Conservation (phyloP, 805 yeast genomes). For the Schwanniomyces vanrijiae region DNA sequence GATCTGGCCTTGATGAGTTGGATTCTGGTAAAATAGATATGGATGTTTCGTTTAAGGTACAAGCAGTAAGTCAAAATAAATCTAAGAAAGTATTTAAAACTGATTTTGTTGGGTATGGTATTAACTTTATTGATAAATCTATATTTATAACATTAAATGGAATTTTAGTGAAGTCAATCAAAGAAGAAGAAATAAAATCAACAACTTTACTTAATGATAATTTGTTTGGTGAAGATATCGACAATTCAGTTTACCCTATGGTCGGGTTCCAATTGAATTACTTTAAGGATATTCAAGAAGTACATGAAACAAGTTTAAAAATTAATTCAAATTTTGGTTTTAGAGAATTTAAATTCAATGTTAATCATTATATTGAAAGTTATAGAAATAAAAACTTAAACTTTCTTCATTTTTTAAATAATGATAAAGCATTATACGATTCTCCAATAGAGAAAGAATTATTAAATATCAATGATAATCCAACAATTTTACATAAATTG, state of each 20-base stretch:
- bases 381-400: slow-evolving; percentile 38
- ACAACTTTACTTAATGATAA: slow-evolving; percentile 15
- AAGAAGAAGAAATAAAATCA: slow-evolving; percentile 23
- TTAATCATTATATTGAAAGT: slow-evolving; percentile 49
- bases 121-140: slow-evolving; percentile 61
- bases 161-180: slow-evolving; percentile 33
- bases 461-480: slow-evolving; percentile 25
- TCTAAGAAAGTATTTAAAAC: slow-evolving; percentile 14
- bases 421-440: slow-evolving; percentile 8
- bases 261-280: slow-evolving; percentile 32
- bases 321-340: slow-evolving; percentile 57
- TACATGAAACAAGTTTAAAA: slow-evolving; percentile 16
- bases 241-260: slow-evolving; percentile 34
- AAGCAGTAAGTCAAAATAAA: slow-evolving; percentile 11
- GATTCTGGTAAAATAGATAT: slow-evolving; percentile 35
- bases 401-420: slow-evolving; percentile 20
- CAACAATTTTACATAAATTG: slow-evolving; percentile 26
- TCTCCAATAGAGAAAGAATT: slow-evolving; percentile 17
- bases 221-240: slow-evolving; percentile 21
- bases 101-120: slow-evolving; percentile 83
- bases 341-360: slow-evolving; percentile 60
- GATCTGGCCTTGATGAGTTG: slow-evolving; percentile 24
- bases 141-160: slow-evolving; percentile 86
- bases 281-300: slow-evolving; percentile 28
- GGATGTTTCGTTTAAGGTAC: slow-evolving; percentile 35